Base-by-base conservation (phyloP, 768 basidiomycete species). In the Xanthoconium stramineum region DNA sequence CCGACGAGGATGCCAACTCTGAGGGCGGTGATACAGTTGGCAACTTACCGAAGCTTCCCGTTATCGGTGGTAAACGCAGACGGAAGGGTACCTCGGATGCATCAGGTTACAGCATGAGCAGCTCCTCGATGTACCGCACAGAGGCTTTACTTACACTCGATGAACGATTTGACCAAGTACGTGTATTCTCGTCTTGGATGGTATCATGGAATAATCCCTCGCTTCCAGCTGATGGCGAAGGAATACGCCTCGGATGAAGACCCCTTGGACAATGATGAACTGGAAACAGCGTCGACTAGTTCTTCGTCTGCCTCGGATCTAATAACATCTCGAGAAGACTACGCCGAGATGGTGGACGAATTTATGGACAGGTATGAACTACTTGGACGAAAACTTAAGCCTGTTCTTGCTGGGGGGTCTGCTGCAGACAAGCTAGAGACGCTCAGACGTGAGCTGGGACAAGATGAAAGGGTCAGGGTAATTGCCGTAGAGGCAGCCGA, bases 21-120 rank as follows among this genome's bases (percentile, higher is more conserved):
- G 93, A 94, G 62, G 84, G 78, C 36, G 86, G 78, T 3, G 96
- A 98, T 69, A 97, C 92, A 0, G 71, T 99, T 30, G 85, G 86
- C 0, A 82, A 81, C 3, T 72, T 98, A 10, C 89, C 88, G 12
- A 78, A 77, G 48, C 80, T 94, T 61, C 83, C 86, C n/a, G 88
- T 96, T 53, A 78, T 86, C 47, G 89, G 93, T 15, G 87, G 88
- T 6, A 84, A 84, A 74, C 81, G 85, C 66, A 76, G 88, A 66
- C 78, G 84, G 60, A 85, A 85, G 62, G 86, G 85, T 4, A 78
- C 84, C 0, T 93, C 90, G 49, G 89, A 93, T 59, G 94, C 91
- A 10, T 93, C 91, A 20, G 94, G 92, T 13, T 96, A 96, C 78
- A 92, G 89, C 68, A 98, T 99, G 94, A 96, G 91, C 70, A 94